Percentiles rank a stretch among this genome's conserved stretches.
phyloP scores from a whole-genome alignment of 805 yeast genomes.

The Groenewaldozyma tartarivorans region DNA sequence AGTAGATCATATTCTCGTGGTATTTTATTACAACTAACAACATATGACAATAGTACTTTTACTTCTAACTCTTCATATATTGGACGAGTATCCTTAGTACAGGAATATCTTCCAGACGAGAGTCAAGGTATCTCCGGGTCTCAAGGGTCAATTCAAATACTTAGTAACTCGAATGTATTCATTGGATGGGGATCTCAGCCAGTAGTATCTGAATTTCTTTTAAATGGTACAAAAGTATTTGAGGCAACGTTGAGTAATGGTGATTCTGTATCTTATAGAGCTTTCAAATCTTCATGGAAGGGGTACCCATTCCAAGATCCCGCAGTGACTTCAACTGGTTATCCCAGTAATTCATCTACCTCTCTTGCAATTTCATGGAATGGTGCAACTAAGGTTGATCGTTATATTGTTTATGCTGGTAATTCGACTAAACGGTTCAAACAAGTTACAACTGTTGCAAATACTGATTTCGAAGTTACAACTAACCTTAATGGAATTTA shows the following conservation, averaged over 20 bases:
- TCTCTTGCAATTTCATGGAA: slow-evolving; percentile 3
- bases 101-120: not conserved
- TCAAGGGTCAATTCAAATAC: slow-evolving; percentile 4
- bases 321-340: slow-evolving; percentile 1
- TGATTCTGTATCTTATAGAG: slow-evolving; percentile 2
- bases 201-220: slow-evolving; percentile 1
- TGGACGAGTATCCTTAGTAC: slow-evolving; percentile 1
- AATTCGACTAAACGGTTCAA: not conserved
- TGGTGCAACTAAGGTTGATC: slow-evolving; percentile 5
- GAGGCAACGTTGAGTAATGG: slow-evolving; percentile 2
- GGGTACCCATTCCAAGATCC: slow-evolving; percentile 2
- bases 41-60: not conserved
- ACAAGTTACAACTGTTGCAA: not conserved
- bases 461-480: slow-evolving; percentile 1
- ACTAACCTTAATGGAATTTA: not conserved
- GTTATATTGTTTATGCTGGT: slow-evolving; percentile 2
- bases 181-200: slow-evolving; percentile 6
- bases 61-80: not conserved
- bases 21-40: slow-evolving; percentile 9
- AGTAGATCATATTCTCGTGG: slow-evolving; percentile 24
- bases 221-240: slow-evolving; percentile 3
- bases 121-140: not conserved
- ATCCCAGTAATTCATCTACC: not conserved
- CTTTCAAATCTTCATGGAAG: slow-evolving; percentile 3
- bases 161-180: slow-evolving; percentile 4